These are phyloP conservation scores for Poa annua DNA, from an alignment of 176 grass and related monocot genomes.

Conservation along the genomic window DNA sequence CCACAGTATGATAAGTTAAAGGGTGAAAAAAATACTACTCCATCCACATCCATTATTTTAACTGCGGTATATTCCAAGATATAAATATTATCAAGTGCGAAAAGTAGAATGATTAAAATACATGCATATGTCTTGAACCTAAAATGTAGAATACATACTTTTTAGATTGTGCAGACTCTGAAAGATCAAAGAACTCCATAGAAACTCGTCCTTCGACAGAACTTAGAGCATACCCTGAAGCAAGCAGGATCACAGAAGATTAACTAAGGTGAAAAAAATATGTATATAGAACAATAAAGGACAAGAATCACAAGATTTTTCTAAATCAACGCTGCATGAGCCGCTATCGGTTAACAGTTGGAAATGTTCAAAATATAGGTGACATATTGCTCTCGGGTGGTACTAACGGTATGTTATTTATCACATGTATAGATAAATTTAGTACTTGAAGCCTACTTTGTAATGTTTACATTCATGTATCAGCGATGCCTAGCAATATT, in stretches of 20 bases:
- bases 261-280: background rate
- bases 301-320: background rate
- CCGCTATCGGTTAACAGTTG: background rate
- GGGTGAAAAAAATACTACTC: slow-evolving; percentile 15
- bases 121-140: background rate
- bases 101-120: slow-evolving; percentile 15
- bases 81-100: slow-evolving; percentile 19
- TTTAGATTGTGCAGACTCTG: slow-evolving; percentile 83
- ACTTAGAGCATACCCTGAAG: slow-evolving; percentile 92
- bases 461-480: slow-evolving; percentile 4
- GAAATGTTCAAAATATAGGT: slow-evolving; percentile 19
- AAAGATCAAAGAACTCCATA: slow-evolving; percentile 98
- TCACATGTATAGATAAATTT: background rate
- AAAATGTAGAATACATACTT: slow-evolving; percentile 66
- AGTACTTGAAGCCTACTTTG: slow-evolving; percentile 3
- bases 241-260: slow-evolving; percentile 33
- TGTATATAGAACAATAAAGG: background rate
- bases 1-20: background rate
- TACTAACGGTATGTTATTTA: background rate
- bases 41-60: background rate
- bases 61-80: background rate
- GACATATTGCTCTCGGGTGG: background rate
- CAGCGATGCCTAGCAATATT: background rate
- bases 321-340: slow-evolving; percentile 7
- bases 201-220: slow-evolving; percentile 94